phyloP scores from a whole-genome alignment of 176 grass and related monocot genomes.

The Thalia dealbata region DNA sequence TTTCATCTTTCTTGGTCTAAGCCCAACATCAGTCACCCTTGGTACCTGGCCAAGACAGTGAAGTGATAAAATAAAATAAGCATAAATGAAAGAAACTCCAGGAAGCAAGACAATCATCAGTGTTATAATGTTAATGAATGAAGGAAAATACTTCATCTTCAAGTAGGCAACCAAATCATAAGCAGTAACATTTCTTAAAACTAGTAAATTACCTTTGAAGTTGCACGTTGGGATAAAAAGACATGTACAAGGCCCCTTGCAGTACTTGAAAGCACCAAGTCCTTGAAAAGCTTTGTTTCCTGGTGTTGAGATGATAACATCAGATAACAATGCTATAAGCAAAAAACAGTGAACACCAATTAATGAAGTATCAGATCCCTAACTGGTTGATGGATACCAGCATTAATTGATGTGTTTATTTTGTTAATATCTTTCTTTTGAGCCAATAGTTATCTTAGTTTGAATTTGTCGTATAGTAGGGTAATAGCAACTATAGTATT shows the following conservation, averaged over 20 bases:
- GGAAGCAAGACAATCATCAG: background rate
- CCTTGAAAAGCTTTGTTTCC: constrained; percentile 86
- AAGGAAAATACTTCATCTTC: background rate
- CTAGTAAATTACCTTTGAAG: constrained; percentile 49
- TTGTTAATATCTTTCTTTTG: no score
- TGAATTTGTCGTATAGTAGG: no score
- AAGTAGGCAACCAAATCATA: background rate
- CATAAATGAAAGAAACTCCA: background rate
- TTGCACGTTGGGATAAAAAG: constrained; percentile 81
- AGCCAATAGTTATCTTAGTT: no score
- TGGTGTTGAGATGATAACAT: constrained; percentile 29
- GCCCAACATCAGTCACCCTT: constrained; percentile 76
- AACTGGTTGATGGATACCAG: background rate
- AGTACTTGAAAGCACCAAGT: constrained; percentile 59
- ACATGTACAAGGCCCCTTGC: constrained; percentile 79
- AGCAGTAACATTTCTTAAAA: background rate
- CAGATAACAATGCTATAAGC: background rate
- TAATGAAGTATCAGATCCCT: background rate
- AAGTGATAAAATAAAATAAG: constrained; percentile 2
- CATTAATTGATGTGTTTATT: background rate
- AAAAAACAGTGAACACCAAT: background rate
- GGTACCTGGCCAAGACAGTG: constrained; percentile 54
- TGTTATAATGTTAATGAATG: background rate
- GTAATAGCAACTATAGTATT: no score
- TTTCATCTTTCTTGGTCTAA: constrained; percentile 82